A percentile compares a stretch with the other conserved stretches of the same genome.
Evolutionary conservation across 306 rosid genomes (phyloP).

Genomic region (Malus domestica): DNA sequence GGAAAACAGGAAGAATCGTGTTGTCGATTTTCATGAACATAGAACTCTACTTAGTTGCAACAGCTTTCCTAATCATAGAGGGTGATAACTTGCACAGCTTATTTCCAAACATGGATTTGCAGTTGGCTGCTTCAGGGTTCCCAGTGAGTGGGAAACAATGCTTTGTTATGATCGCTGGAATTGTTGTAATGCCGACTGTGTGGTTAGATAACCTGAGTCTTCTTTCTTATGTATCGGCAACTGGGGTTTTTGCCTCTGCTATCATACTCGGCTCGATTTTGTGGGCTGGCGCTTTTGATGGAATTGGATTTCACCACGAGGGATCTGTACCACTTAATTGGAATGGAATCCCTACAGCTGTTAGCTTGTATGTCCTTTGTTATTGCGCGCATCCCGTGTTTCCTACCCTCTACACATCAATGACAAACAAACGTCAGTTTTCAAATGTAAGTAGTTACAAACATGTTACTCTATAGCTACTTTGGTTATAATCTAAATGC

Average conservation of each 20-base stretch:
- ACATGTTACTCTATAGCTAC: too few relatives aligned
- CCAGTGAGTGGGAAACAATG: slow-evolving; percentile 25
- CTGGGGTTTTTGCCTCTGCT: slow-evolving; percentile 52
- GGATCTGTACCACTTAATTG: slow-evolving; percentile 32
- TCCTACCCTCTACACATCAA: slow-evolving; percentile 56
- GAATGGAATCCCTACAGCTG: slow-evolving; percentile 52
- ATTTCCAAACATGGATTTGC: slow-evolving; percentile 24
- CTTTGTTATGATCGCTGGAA: slow-evolving; percentile 33
- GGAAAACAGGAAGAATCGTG: slow-evolving; percentile 33
- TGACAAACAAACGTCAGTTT: slow-evolving; percentile 51
- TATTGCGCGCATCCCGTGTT: slow-evolving; percentile 69
- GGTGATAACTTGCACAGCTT: slow-evolving; percentile 51
- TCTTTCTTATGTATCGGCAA: slow-evolving; percentile 52
- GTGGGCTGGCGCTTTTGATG: slow-evolving; percentile 44
- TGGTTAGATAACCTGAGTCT: slow-evolving; percentile 52
- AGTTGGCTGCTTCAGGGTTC: slow-evolving; percentile 33
- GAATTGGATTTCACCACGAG: slow-evolving; percentile 32
- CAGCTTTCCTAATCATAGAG: slow-evolving; percentile 51
- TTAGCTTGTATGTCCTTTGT: slow-evolving; percentile 60
- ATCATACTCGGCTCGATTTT: slow-evolving; percentile 36
- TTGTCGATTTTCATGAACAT: slow-evolving; percentile 38
- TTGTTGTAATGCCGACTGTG: slow-evolving; percentile 44
- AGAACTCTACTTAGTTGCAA: slow-evolving; percentile 53
- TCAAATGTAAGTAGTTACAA: slow-evolving; percentile 34
- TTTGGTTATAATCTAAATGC: too few relatives aligned